Evolutionary conservation across 805 yeast genomes (phyloP).

Genomic region (Nakazawaea pomicola): DNA sequence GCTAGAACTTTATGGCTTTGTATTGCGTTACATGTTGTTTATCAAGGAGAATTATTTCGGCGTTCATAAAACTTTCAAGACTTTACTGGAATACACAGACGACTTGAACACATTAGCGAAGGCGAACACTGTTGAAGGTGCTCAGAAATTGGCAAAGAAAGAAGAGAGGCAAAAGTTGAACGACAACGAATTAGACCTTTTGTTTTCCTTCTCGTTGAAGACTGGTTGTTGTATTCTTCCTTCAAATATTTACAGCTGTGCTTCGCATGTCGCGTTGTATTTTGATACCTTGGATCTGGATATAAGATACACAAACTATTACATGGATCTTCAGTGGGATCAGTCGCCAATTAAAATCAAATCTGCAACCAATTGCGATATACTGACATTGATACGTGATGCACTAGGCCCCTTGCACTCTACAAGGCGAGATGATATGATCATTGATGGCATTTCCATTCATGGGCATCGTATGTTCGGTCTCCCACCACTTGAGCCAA

Average conservation of each 20-base stretch:
- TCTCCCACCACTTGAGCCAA: conserved; percentile 80
- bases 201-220: conserved; percentile 64
- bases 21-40: conserved; percentile 68
- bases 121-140: conserved; percentile 12
- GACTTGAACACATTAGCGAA: conserved; percentile 12
- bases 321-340: conserved; percentile 86
- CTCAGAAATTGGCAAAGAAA: conserved; percentile 3
- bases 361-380: conserved; percentile 5
- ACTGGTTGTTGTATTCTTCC: conserved; percentile 76
- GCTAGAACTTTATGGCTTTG: conserved; percentile 72
- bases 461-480: conserved; percentile 95
- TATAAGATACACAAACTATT: conserved; percentile 82
- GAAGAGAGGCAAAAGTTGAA: conserved; percentile 30
- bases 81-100: conserved; percentile 73
- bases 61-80: conserved; percentile 72
- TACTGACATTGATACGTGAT: conserved; percentile 22
- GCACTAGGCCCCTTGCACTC: conserved; percentile 17
- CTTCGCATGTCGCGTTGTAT: conserved; percentile 54
- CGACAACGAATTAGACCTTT: conserved; percentile 73
- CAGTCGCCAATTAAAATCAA: conserved; percentile 50
- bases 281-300: conserved; percentile 71
- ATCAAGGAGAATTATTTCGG: conserved; percentile 90
- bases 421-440: conserved; percentile 35
- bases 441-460: conserved; percentile 54
- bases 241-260: conserved; percentile 58